phyloP scores from a whole-genome alignment of 352 stramenopile species.

The Pythium angustatum region DNA sequence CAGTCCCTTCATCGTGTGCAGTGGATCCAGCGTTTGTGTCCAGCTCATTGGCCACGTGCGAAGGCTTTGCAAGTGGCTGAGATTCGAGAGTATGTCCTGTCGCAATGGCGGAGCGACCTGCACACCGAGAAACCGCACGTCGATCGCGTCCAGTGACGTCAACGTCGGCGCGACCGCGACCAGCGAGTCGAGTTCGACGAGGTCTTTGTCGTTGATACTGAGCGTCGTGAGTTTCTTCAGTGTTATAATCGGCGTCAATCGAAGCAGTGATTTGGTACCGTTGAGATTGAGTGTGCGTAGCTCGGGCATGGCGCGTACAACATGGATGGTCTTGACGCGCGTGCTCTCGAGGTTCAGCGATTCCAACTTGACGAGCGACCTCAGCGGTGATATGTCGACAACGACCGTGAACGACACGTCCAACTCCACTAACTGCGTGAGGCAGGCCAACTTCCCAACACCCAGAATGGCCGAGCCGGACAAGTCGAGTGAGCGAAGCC shows the following conservation, averaged over 20 bases:
- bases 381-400: constrained; percentile 18
- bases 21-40: constrained; percentile 19
- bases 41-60: constrained; percentile 23
- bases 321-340: constrained; percentile 21
- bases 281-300: constrained; percentile 23
- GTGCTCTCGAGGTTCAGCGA: constrained; percentile 21
- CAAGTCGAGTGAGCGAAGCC: constrained; percentile 14
- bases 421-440: constrained; percentile 11
- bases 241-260: constrained; percentile 3
- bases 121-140: constrained; percentile 11
- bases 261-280: constrained; percentile 4
- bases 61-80: not conserved
- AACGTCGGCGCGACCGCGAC: constrained; percentile 7
- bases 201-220: constrained; percentile 23
- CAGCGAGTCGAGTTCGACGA: constrained; percentile 15
- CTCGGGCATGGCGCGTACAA: constrained; percentile 12
- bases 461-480: constrained; percentile 20
- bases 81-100: not conserved
- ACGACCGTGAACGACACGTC: constrained; percentile 21
- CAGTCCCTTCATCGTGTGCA: not conserved
- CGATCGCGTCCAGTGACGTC: constrained; percentile 16
- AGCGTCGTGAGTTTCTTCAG: constrained; percentile 17
- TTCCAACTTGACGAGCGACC: constrained; percentile 12
- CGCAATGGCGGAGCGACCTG: not conserved
- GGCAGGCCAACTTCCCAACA: not conserved